phyloP scores from a whole-genome alignment of 495 filamentous ascomycete species.

The Chaetomium tenue region DNA sequence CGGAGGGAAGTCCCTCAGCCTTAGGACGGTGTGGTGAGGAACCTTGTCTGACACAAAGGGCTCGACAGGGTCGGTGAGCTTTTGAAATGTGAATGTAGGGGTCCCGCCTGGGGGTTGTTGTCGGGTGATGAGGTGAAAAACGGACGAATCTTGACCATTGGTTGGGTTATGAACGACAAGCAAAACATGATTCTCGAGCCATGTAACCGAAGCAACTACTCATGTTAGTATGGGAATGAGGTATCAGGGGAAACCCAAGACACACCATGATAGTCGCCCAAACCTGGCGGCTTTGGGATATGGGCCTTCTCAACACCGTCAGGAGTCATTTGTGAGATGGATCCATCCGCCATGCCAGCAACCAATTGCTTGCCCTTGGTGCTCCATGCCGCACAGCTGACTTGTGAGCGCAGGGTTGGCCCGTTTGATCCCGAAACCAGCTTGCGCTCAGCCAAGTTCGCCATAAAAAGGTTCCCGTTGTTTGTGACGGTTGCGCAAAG shows the following conservation, averaged over 20 bases:
- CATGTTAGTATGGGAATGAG: conserved; percentile 20
- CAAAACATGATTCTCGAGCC: conserved; percentile 88
- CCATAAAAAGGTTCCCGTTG: conserved; percentile 77
- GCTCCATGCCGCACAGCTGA: conserved; percentile 90
- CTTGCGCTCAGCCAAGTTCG: conserved; percentile 68
- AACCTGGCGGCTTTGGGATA: conserved; percentile 71
- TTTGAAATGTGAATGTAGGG: conserved; percentile 62
- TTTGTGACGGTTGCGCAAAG: conserved; percentile 75
- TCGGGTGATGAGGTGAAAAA: conserved; percentile 73
- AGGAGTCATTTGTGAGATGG: conserved; percentile 77
- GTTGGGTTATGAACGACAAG: conserved; percentile 69
- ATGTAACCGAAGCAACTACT: conserved; percentile 76
- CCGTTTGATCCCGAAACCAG: conserved; percentile 61
- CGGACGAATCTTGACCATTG: conserved; percentile 56
- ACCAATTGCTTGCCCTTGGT: conserved; percentile 88
- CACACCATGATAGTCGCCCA: conserved; percentile 71
- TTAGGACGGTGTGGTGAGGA: conserved; percentile 71
- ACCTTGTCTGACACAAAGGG: conserved; percentile 65
- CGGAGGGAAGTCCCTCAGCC: conserved; percentile 75
- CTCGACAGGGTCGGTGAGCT: conserved; percentile 66
- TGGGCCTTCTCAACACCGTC: conserved; percentile 70
- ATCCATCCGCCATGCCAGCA: conserved; percentile 81
- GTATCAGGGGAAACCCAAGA: conserved; percentile 23
- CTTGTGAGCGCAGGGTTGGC: conserved; percentile 64
- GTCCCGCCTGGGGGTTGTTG: conserved; percentile 45